Base-by-base conservation (phyloP, 2,329 filamentous ascomycete genomes). In the Fusarium irregulare region DNA sequence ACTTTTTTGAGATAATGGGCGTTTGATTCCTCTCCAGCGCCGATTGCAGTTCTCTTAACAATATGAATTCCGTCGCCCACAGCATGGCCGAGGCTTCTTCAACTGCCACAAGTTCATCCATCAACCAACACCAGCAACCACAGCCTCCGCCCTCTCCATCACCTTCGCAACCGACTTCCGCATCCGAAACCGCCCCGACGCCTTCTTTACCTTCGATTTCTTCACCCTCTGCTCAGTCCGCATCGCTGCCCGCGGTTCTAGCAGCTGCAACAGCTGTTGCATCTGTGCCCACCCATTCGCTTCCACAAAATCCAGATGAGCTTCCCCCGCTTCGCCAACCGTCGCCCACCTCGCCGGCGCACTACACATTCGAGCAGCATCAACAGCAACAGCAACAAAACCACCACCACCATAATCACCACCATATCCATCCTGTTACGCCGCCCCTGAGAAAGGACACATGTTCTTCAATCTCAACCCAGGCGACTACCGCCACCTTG, bases 401-500 rank as follows among this genome's bases (percentile, higher is more conserved):
- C 20, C 72, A 71, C 6, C 60, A 63, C 32, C 73, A 60, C 63
- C 66, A 54, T 25, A 37, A 51, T 60, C 74, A 74, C 64, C 77
- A 64, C 66, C 77, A 66, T 62, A 73, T 75, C 32, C 74, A 76
- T 57, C 73, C 75, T 34, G 66, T 72, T 40, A 76, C 78, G 42
- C 78, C 79, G 41, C 77, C 78, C 48, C 54, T 79, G 61, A 78
- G 78, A 65, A 86, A 86, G 75, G 84, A 88, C 72, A 87, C 86
- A 37, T 80, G 77, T 65, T 87, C 85, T 61, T 87, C 86, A 56
- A 84, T 83, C 65, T 86, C 86, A 62, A 86, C 85, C 23, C 82
- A 82, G 73, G 83, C 82, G 71, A 85, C 85, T 63, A 81, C 81
- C 76, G 78, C 78, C 74, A 79, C 78, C 51, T 72, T 79, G 77